Conservation (phyloP, 148 eudicot species). For the Amaranthus cruentus region DNA sequence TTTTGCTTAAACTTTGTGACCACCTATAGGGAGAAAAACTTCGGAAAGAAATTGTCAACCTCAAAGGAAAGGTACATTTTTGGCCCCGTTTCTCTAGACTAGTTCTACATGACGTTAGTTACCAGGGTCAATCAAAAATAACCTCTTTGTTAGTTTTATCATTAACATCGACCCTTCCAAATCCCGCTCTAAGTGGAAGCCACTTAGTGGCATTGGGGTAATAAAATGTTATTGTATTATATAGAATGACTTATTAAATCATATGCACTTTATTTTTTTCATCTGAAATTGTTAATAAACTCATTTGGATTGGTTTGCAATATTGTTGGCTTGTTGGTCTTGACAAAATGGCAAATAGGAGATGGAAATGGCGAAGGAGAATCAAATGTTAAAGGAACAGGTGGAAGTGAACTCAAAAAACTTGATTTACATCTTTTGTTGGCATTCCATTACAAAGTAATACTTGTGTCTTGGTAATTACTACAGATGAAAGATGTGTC, state of each 20-base stretch:
- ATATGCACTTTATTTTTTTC: background rate
- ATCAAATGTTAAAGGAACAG: constrained; percentile 27
- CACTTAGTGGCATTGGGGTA: too few species aligned
- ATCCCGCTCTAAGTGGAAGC: too few species aligned
- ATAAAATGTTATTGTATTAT: too few species aligned
- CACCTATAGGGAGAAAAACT: constrained; percentile 22
- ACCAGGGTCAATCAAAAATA: too few species aligned
- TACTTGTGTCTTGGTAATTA: background rate
- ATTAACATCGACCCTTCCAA: too few species aligned
- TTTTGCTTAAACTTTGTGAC: background rate
- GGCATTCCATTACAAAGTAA: background rate
- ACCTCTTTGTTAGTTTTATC: too few species aligned
- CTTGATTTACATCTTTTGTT: background rate
- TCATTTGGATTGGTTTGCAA: background rate
- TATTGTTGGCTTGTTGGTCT: background rate
- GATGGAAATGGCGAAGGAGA: constrained; percentile 27
- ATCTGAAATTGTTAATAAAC: background rate
- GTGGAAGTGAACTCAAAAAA: constrained; percentile 7
- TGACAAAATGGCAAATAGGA: constrained; percentile 13
- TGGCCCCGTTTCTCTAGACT: background rate
- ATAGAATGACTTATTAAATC: too few species aligned
- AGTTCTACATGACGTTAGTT: too few species aligned
- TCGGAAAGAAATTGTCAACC: constrained; percentile 25
- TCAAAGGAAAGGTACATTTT: constrained; percentile 26
- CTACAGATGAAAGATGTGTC: constrained; percentile 22